Base-by-base conservation (phyloP, 495 filamentous ascomycete species). In the Xylaria venustula region DNA sequence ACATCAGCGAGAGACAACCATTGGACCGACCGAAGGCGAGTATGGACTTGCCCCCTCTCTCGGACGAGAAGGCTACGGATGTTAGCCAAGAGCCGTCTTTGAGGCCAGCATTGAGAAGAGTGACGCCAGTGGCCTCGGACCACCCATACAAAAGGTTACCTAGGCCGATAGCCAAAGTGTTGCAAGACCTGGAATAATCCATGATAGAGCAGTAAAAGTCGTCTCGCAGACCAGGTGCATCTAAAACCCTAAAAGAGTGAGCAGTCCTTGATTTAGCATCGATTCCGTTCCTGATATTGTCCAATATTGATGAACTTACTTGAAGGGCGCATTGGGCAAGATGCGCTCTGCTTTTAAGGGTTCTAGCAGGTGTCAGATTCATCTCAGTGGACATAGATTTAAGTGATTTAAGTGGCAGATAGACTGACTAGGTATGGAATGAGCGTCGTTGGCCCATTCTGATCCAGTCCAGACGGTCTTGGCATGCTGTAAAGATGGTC, bases 141-240 rank as follows among this genome's bases (percentile, higher is more conserved):
- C 95, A 98, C 5, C 91, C 84, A 68, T 95, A 97, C 14, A 98
- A 85, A 26, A 85, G 79, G 48, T 88, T 85, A 3, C 84, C 84
- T 14, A 98, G 83, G 0, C 91, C 94, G 15, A 97, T 90, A 40
- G 92, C 95, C 34, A 98, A 83, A 14, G 87, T 88, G 32, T 89
- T 83, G 34, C 83, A 81, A 7, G 82, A 87, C 22, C 79, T 73
- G 1, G 87, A 95, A 71, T 97, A 98, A 7, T 94, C 91, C 50
- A 98, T 81, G 7, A 92, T 81, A 0, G 93, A 92, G 74, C 92
- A 97, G 70, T 98, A 98, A 66, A 92, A 98, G 72, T 98, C 95
- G 71, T 98, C 94, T 26, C 91, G 83, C 47, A 98, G 81, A 23
- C 84, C 82, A 1, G 93, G 93, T 3, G 94, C 94, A 76, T 97